A percentile compares a stretch with the other conserved stretches of the same genome.
phyloP scores from a whole-genome alignment of 2,329 filamentous ascomycete species.

The Ascocoryne sarcoides region DNA sequence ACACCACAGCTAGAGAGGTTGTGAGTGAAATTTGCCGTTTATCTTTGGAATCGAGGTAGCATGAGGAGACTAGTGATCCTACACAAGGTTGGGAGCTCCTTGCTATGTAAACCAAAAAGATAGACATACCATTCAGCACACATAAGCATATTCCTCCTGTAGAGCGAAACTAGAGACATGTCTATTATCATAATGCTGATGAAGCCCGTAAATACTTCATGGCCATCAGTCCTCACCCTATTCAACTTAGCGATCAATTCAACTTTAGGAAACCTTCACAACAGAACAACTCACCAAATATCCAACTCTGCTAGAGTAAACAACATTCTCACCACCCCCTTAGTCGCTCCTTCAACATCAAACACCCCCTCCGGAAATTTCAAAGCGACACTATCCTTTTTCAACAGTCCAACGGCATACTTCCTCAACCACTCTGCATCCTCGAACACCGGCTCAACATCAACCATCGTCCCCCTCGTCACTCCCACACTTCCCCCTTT shows the following conservation, averaged over 20 bases:
- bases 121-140: slow-evolving; percentile 34
- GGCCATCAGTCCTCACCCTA: slow-evolving; percentile 28
- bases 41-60: neutral
- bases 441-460: slow-evolving; percentile 44
- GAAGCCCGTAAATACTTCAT: slow-evolving; percentile 33
- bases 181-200: slow-evolving; percentile 25
- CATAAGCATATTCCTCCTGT: slow-evolving; percentile 30
- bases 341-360: slow-evolving; percentile 29
- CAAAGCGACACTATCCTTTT: slow-evolving; percentile 41
- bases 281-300: slow-evolving; percentile 25
- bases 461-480: slow-evolving; percentile 39
- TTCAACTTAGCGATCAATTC: neutral
- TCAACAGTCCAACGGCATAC: slow-evolving; percentile 38
- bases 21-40: slow-evolving; percentile 1
- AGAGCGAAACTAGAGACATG: slow-evolving; percentile 20
- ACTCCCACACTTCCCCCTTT: slow-evolving; percentile 25
- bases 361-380: slow-evolving; percentile 36
- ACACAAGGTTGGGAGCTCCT: too few relatives aligned
- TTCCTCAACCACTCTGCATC: slow-evolving; percentile 46
- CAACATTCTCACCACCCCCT: slow-evolving; percentile 29
- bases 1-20: slow-evolving; percentile 38
- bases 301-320: slow-evolving; percentile 38
- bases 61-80: neutral
- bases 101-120: too few relatives aligned
- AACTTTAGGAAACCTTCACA: neutral